Percentiles rank a stretch among this genome's conserved stretches.
phyloP scores from a whole-genome alignment of 2,329 filamentous ascomycete species.

The Simplicillium aogashimaense region DNA sequence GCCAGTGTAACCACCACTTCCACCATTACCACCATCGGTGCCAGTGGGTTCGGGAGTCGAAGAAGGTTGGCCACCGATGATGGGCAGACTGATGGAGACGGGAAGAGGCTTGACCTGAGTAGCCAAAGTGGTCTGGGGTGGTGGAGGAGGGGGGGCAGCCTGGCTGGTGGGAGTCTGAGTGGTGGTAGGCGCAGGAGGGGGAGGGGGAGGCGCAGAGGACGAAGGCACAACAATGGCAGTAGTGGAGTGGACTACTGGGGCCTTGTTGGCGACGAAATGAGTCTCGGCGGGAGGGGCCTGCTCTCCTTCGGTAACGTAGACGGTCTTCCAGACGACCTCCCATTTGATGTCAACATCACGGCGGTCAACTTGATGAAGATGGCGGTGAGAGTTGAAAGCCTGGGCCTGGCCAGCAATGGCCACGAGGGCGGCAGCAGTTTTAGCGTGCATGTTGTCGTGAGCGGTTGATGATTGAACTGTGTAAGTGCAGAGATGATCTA shows the following conservation, averaged over 20 bases:
- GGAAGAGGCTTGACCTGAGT: neutral
- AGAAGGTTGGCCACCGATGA: neutral
- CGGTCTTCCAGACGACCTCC: slow-evolving; percentile 20
- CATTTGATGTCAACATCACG: slow-evolving; percentile 13
- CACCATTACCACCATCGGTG: neutral
- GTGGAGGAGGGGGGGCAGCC: neutral
- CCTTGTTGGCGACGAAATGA: slow-evolving; percentile 8
- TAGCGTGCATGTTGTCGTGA: slow-evolving; percentile 29
- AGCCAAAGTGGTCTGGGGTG: neutral
- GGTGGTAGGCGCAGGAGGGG: slow-evolving; percentile 4
- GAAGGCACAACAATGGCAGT: slow-evolving; percentile 7
- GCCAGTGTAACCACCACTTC: neutral
- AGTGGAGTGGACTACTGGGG: slow-evolving; percentile 8
- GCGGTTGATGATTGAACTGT: too few relatives aligned
- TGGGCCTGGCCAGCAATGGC: slow-evolving; percentile 32
- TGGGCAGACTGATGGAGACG: neutral
- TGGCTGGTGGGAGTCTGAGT: slow-evolving; percentile 5
- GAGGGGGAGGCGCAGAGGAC: slow-evolving; percentile 2
- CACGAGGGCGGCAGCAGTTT: slow-evolving; percentile 30
- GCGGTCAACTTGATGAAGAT: slow-evolving; percentile 23
- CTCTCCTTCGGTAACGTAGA: slow-evolving; percentile 27
- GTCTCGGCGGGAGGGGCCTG: slow-evolving; percentile 18
- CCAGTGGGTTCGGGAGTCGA: slow-evolving; percentile 16
- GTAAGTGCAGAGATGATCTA: too few relatives aligned
- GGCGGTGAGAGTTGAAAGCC: slow-evolving; percentile 31